A percentile compares a stretch with the other conserved stretches of the same genome.
Evolutionary conservation across 768 basidiomycete genomes (phyloP).

Genomic region (Termitomyces sp.): DNA sequence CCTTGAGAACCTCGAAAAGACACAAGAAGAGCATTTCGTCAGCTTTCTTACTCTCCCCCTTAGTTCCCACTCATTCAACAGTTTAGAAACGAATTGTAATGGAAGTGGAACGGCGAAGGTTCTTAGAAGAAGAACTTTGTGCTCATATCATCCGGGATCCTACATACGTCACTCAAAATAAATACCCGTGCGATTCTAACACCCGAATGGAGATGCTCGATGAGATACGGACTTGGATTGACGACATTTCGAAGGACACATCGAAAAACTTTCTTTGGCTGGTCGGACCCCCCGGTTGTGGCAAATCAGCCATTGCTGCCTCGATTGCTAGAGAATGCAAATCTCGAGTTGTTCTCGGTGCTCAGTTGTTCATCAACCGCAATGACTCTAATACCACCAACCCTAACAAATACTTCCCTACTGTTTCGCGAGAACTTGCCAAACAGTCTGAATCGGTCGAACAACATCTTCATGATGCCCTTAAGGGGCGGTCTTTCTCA

Average conservation of each 20-base stretch:
- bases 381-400: conserved; percentile 1
- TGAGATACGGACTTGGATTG: neutral
- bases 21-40: neutral
- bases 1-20: neutral
- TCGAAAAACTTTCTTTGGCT: conserved; percentile 11
- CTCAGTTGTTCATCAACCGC: conserved; percentile 8
- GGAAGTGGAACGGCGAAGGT: neutral
- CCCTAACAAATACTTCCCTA: neutral
- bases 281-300: conserved; percentile 3
- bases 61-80: neutral
- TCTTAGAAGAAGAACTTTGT: neutral
- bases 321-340: conserved; percentile 6
- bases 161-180: neutral
- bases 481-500: conserved; percentile 5
- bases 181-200: neutral
- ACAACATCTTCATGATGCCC: neutral
- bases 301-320: conserved; percentile 12
- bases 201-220: neutral
- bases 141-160: neutral
- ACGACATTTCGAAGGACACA: neutral
- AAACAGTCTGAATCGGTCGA: neutral
- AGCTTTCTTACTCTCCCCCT: neutral
- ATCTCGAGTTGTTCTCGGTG: conserved; percentile 1
- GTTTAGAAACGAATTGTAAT: neutral
- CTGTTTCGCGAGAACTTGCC: neutral